Evolutionary conservation across 768 basidiomycete genomes (phyloP).

Genomic region (Cystofilobasidium macerans): DNA sequence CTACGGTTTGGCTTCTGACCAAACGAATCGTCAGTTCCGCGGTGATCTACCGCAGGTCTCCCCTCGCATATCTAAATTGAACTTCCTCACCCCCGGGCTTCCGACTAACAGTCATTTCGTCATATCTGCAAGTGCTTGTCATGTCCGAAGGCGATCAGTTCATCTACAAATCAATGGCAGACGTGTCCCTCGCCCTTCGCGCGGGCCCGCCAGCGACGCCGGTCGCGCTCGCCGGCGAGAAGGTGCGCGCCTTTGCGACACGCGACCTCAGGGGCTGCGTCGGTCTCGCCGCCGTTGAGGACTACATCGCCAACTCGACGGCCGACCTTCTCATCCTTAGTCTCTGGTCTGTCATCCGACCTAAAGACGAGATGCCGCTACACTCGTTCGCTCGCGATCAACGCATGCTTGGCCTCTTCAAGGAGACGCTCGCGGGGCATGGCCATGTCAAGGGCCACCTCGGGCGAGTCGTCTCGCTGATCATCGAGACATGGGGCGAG

Average conservation of each 20-base stretch:
- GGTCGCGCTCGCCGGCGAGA: constrained; percentile 58
- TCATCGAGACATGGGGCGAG: constrained; percentile 56
- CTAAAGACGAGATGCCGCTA: constrained; percentile 43
- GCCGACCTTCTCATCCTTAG: constrained; percentile 48
- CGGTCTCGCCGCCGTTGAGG: constrained; percentile 69
- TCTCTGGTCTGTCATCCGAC: neutral
- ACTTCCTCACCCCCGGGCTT: constrained; percentile 40
- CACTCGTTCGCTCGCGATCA: constrained; percentile 91
- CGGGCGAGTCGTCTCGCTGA: constrained; percentile 58
- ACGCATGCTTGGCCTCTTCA: constrained; percentile 44
- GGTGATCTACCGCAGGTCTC: no score
- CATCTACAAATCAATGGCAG: constrained; percentile 61
- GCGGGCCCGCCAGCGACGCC: constrained; percentile 57
- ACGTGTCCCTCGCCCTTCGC: constrained; percentile 58
- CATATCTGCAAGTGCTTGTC: constrained; percentile 84
- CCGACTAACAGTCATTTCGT: constrained; percentile 62
- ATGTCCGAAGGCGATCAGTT: constrained; percentile 94
- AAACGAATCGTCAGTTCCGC: constrained; percentile 21
- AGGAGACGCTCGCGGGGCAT: constrained; percentile 43
- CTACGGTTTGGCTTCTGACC: constrained; percentile 48
- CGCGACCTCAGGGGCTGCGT: constrained; percentile 57
- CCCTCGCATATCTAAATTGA: no score
- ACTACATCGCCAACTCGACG: constrained; percentile 85
- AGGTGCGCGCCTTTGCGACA: constrained; percentile 78
- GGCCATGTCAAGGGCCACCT: constrained; percentile 46